phyloP scores from a whole-genome alignment of 768 basidiomycete genomes.

The Mycena leptocephala region DNA sequence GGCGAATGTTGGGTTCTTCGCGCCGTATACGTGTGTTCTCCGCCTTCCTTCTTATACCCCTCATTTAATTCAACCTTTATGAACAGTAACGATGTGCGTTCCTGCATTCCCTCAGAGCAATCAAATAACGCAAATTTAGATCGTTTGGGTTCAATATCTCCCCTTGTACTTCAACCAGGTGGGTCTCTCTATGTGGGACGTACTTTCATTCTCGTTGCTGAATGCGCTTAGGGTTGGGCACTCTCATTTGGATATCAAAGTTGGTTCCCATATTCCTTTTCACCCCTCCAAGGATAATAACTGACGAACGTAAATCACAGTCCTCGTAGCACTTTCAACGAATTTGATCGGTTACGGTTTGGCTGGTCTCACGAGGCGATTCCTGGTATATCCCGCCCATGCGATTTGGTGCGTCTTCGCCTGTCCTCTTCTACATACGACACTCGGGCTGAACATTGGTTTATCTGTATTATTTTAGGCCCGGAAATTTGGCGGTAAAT shows the following conservation, averaged over 20 bases:
- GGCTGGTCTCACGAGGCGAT: conserved; percentile 67
- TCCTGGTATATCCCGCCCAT: conserved; percentile 70
- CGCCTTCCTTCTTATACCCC: no score
- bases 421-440: not conserved
- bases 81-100: conserved; percentile 1
- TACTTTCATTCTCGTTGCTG: not conserved
- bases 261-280: conserved; percentile 39
- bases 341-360: conserved; percentile 65
- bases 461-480: conserved; percentile 8
- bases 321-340: conserved; percentile 57
- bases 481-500: conserved; percentile 13
- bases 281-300: no score
- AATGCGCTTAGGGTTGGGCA: conserved; percentile 44
- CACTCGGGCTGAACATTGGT: not conserved
- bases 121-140: conserved; percentile 54
- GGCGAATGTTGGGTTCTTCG: conserved; percentile 63
- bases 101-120: not conserved
- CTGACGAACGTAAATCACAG: not conserved
- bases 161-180: conserved; percentile 51
- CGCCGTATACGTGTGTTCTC: conserved; percentile 56
- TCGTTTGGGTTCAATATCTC: conserved; percentile 70
- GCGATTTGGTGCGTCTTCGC: conserved; percentile 70
- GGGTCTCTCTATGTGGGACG: not conserved
- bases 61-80: not conserved
- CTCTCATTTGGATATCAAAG: conserved; percentile 58